Evolutionary conservation across 345 rosid genomes (phyloP).

Genomic region (Cochlearia excelsa): DNA sequence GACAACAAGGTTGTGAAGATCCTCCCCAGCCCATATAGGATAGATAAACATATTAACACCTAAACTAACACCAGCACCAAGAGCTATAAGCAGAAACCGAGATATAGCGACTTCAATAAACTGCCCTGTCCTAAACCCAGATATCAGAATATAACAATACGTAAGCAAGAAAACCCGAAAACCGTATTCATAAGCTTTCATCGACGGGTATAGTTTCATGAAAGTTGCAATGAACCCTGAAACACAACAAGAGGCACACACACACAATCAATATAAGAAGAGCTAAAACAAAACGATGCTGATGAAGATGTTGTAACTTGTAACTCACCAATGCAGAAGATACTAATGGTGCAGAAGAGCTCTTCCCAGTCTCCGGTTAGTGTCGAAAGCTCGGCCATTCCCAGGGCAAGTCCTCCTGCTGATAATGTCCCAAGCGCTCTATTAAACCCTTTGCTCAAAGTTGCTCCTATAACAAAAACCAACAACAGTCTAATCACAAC

Average conservation of each 20-base stretch:
- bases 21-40: constrained; percentile 99
- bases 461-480: constrained; percentile 57
- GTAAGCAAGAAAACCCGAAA: constrained; percentile 88
- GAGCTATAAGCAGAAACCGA: constrained; percentile 75
- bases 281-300: not conserved
- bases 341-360: constrained; percentile 59
- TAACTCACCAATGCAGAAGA: constrained; percentile 59
- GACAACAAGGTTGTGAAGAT: constrained; percentile 78
- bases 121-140: constrained; percentile 81
- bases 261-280: not conserved
- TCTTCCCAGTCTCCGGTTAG: constrained; percentile 75
- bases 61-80: constrained; percentile 80
- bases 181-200: constrained; percentile 94
- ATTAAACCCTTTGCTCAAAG: constrained; percentile 90
- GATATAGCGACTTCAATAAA: constrained; percentile 68
- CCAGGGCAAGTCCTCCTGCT: constrained; percentile 91
- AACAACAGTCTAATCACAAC: not conserved
- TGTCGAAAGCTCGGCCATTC: constrained; percentile 69
- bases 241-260: constrained; percentile 23
- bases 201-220: constrained; percentile 66
- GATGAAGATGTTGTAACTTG: constrained; percentile 5
- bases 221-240: constrained; percentile 70
- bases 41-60: constrained; percentile 76
- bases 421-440: constrained; percentile 86
- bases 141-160: constrained; percentile 68